Percentiles rank a stretch among this genome's conserved stretches.
These are phyloP conservation scores for Mucor indicus DNA, from an alignment of 371 early-diverging fungal genomes.

Conservation along the genomic window DNA sequence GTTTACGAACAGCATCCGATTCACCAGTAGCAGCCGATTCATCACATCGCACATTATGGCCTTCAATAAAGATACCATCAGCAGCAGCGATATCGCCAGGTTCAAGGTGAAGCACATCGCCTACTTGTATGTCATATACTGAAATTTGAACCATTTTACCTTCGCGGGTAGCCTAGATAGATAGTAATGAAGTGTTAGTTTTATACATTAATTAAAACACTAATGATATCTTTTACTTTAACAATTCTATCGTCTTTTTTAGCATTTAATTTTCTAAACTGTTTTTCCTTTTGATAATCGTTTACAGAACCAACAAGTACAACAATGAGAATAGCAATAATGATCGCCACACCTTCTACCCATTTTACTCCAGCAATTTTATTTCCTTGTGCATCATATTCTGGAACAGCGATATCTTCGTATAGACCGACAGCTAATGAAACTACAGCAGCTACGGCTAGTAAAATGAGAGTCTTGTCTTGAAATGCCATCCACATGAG, in stretches of 20 bases:
- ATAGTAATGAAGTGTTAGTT: neutral
- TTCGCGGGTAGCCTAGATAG: conserved; percentile 63
- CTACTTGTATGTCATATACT: conserved; percentile 83
- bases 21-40: conserved; percentile 94
- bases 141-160: conserved; percentile 75
- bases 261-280: conserved; percentile 80
- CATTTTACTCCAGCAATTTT: conserved; percentile 59
- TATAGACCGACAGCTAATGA: conserved; percentile 87
- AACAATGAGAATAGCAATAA: conserved; percentile 80
- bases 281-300: conserved; percentile 84
- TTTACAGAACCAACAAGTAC: conserved; percentile 78
- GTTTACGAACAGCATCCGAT: conserved; percentile 74
- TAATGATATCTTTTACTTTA: too few relatives aligned
- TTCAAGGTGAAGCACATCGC: conserved; percentile 87
- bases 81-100: conserved; percentile 92
- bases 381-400: conserved; percentile 30
- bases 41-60: conserved; percentile 84
- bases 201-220: neutral
- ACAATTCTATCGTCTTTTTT: conserved; percentile 81
- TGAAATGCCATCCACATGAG: conserved; percentile 82
- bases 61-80: conserved; percentile 83
- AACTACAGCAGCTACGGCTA: conserved; percentile 81
- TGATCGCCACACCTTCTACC: conserved; percentile 81
- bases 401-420: conserved; percentile 64
- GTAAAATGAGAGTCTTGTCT: conserved; percentile 83